These are phyloP conservation scores for Coemansia sp. DNA, from an alignment of 192 early-diverging fungal species.

Conservation along the genomic window DNA sequence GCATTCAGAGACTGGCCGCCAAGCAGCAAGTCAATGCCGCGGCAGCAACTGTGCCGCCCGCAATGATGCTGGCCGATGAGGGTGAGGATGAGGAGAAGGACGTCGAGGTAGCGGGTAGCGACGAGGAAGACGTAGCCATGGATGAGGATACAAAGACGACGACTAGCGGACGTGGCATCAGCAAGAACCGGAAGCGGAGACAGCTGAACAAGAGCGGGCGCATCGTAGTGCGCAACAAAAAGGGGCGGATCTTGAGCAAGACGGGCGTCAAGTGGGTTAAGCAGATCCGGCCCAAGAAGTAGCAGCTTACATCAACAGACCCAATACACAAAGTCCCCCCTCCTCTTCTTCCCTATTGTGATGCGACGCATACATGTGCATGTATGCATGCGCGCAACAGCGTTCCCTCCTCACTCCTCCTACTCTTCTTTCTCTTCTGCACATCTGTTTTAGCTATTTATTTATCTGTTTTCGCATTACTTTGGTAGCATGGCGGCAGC, in stretches of 20 bases:
- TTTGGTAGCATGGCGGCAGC: background rate
- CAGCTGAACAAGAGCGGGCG: constrained; percentile 11
- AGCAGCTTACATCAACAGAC: too few species aligned
- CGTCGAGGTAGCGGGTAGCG: background rate
- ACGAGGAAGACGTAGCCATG: constrained; percentile 5
- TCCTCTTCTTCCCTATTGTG: too few species aligned
- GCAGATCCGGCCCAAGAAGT: constrained; percentile 29
- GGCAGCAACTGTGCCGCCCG: constrained; percentile 5
- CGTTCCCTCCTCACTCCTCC: background rate
- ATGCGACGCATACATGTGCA: background rate
- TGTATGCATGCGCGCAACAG: background rate
- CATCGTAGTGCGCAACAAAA: constrained; percentile 27
- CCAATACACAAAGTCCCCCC: too few species aligned
- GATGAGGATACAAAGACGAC: background rate
- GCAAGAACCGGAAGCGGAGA: constrained; percentile 8
- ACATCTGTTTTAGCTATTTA: background rate
- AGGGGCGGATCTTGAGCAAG: constrained; percentile 30
- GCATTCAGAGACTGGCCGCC: constrained; percentile 48
- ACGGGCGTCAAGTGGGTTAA: constrained; percentile 29
- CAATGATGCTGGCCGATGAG: constrained; percentile 18
- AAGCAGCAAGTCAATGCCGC: constrained; percentile 27
- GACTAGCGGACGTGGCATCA: background rate
- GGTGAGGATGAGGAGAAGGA: constrained; percentile 5
- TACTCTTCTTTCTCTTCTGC: background rate
- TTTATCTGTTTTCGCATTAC: background rate